These are phyloP conservation scores for Sclerotinia spermophila DNA, from an alignment of 2,329 filamentous ascomycete genomes.

Conservation along the genomic window DNA sequence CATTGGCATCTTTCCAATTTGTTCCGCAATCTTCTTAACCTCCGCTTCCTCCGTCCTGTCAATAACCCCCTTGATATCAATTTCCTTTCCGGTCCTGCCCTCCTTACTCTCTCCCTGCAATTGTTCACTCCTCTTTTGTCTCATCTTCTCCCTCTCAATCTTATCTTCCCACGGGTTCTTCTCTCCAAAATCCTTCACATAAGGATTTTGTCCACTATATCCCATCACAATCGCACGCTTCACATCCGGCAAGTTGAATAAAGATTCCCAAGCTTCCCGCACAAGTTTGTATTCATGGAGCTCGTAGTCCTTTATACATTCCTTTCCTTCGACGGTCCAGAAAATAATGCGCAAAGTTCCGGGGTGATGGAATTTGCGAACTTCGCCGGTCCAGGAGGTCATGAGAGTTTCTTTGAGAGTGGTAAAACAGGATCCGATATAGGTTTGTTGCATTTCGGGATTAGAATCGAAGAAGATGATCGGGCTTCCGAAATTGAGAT, in stretches of 20 bases:
- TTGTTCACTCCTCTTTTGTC: constrained; percentile 4
- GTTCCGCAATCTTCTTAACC: constrained; percentile 14
- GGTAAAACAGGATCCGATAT: constrained; percentile 29
- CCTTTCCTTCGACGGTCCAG: constrained; percentile 28
- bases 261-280: constrained; percentile 26
- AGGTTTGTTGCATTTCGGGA: constrained; percentile 31
- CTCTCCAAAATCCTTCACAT: constrained; percentile 22
- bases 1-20: constrained; percentile 10
- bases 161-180: constrained; percentile 27
- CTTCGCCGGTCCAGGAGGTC: constrained; percentile 31
- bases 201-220: constrained; percentile 33
- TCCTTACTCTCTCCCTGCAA: constrained; percentile 9
- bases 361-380: constrained; percentile 26
- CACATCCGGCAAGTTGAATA: constrained; percentile 29
- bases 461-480: constrained; percentile 34
- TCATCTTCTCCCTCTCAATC: constrained; percentile 23
- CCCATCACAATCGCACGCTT: constrained; percentile 30
- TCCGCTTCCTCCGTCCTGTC: constrained; percentile 12
- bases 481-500: constrained; percentile 25
- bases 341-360: constrained; percentile 31
- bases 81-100: not conserved
- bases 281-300: constrained; percentile 30
- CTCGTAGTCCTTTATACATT: constrained; percentile 31
- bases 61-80: constrained; percentile 1
- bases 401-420: constrained; percentile 26